Base-by-base conservation (phyloP, 306 rosid species). In the Vachellia pachyceras region DNA sequence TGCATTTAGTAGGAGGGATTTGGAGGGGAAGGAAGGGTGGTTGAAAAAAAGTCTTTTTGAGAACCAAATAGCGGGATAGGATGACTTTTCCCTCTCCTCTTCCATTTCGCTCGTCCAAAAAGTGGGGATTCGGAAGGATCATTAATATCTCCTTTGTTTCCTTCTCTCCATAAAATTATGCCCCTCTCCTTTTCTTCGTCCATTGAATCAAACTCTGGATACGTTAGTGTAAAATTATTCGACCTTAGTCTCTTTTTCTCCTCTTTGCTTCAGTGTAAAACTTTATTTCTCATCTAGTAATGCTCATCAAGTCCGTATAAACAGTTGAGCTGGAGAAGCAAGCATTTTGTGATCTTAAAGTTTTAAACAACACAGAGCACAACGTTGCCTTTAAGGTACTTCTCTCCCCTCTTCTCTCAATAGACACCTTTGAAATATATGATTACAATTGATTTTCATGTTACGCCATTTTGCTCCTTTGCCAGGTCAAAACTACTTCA, bases 321-420 rank as follows among this genome's bases (percentile, higher is more conserved):
- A 50, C 92, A 90, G 95, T 90, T 85, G 92, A 89, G 90, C 83
- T 89, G 85, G 94, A 92, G 64, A 89, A 89, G 83, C 97, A 90
- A 72, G 85, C 89, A 80, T 90, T 83, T 79, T 90, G 93, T 41
- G 95, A 90, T 84, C 93, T 92, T 58, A 92, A 88, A 79, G 90
- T 92, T 80, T 47, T 78, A 76, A 92, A 90, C 80, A 90, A 87
- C 84, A 76, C 97, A 72, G 93, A 88, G 86, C 73, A 88, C 67
- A 81, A 88, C 73, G 91, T 90, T 75, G 97, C 95, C 60, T 90
- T 90, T 84, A 92, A 90, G 97, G 95, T 92, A 79, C 73, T 75
- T 4, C n/a, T 7, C 55, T 7, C 18, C 55, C 52, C 52, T 18
- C 52, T 17, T 49, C n/a, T 49, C n/a, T 49, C 18, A 49, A 6